phyloP scores from a whole-genome alignment of 208 protist genomes.

The Leishmania major region DNA sequence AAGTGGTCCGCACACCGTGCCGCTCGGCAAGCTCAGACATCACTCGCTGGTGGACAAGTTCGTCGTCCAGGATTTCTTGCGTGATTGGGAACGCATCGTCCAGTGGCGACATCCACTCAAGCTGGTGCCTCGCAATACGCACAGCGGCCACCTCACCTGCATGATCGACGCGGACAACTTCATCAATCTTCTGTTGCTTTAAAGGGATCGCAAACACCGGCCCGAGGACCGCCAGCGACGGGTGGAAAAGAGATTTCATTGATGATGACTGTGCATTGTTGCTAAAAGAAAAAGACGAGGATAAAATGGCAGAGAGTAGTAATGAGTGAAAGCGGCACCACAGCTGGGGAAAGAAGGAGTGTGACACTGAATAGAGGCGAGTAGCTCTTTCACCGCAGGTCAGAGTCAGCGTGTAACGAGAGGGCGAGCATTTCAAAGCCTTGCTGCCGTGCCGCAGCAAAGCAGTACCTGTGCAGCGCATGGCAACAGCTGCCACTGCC shows the following conservation, averaged over 20 bases:
- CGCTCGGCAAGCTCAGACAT: conserved; percentile 76
- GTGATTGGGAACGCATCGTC: conserved; percentile 69
- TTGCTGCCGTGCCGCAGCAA: not conserved
- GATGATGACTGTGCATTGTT: not conserved
- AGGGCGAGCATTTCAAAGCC: not conserved
- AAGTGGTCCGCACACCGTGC: conserved; percentile 66
- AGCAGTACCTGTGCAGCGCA: not conserved
- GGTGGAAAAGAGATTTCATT: conserved; percentile 33
- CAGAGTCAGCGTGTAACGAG: not conserved
- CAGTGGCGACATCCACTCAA: conserved; percentile 82
- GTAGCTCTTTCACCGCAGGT: not conserved
- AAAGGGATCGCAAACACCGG: conserved; percentile 48
- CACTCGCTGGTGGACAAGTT: conserved; percentile 71
- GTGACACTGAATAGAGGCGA: not conserved
- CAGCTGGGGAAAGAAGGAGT: not conserved
- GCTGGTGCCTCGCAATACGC: conserved; percentile 72
- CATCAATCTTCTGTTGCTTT: conserved; percentile 78
- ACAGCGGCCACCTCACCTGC: conserved; percentile 85
- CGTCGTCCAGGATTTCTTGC: conserved; percentile 78
- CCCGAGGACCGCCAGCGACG: conserved; percentile 9
- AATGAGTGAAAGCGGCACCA: not conserved
- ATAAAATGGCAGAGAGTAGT: not conserved
- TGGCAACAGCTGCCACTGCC: not conserved
- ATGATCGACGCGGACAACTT: conserved; percentile 83
- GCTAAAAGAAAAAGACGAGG: not conserved